Base-by-base conservation (phyloP, 345 rosid genomes). In the Moringa oleifera region DNA sequence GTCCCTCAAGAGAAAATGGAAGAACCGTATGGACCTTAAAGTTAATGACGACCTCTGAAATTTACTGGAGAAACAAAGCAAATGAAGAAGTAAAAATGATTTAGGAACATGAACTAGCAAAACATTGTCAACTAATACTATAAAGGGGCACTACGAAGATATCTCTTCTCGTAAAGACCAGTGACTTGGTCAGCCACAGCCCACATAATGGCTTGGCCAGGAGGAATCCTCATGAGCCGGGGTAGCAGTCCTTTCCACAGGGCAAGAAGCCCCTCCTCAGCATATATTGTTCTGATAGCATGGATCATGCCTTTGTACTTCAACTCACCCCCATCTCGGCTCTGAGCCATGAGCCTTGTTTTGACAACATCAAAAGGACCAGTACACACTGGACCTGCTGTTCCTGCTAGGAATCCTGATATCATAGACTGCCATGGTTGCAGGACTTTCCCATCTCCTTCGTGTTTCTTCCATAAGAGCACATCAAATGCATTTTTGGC, bases 181-280 rank as follows among this genome's bases (percentile, higher is more conserved):
- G 57, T 87, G 54, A 94, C 82, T 69, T 90, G 99, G 77, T 90
- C 99, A 57, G 99, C 99, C 59, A 90, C 98, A 25, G 85, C 89
- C 98, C 98, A 90, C 98, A 93, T 86, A 8, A 94, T 90, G 23
- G 99, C 96, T 76, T 94, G 97, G 63, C 99, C 96, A 1, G 99
- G 99, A 0, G 97, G 99, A 53, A 94, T 94, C 78, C 99, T 81
- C 97, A 94, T 94, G 51, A 94, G 85, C 60, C 99, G 83, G 24
- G 99, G 99, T 66, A 94, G 71, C 31, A 94, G 74, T 63, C 99
- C 97, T 73, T 85, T 90, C 97, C 99, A 90, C 78, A 94, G 70
- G 23, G 95, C 89, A 11, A 28, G 70, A 57, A 88, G 53, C 46
- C 99, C 97, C 79, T 94, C 97, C 79, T 90, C 89, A 0, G 84